A percentile compares a stretch with the other conserved stretches of the same genome.
These are phyloP conservation scores for Ascocoryne sarcoides DNA, from an alignment of 2,329 filamentous ascomycete genomes.

Conservation along the genomic window DNA sequence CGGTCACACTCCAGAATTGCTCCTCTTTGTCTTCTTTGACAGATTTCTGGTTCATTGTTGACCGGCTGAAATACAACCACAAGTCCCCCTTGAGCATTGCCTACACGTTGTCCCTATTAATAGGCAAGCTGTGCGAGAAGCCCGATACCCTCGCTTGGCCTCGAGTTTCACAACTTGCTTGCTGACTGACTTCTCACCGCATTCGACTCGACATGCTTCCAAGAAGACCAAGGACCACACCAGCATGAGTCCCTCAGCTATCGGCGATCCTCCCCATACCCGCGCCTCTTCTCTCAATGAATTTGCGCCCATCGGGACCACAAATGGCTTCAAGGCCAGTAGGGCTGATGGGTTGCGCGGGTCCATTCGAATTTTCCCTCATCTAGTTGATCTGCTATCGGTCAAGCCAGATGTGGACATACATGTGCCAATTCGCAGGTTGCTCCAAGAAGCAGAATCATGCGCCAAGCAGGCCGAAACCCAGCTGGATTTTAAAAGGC, in stretches of 20 bases:
- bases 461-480: conserved; percentile 52
- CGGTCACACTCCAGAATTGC: no score
- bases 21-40: no score
- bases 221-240: no score
- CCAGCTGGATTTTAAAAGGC: conserved; percentile 52
- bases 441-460: conserved; percentile 44
- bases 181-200: no score
- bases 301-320: conserved; percentile 16
- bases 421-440: conserved; percentile 39
- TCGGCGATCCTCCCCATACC: conserved; percentile 17
- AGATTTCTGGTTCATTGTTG: no score
- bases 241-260: conserved; percentile 28
- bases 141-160: no score
- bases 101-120: no score
- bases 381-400: conserved; percentile 36
- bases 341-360: conserved; percentile 14
- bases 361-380: conserved; percentile 28
- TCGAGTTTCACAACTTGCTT: no score
- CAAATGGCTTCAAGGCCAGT: conserved; percentile 11
- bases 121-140: no score
- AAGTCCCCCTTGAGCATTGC: no score
- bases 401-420: conserved; percentile 27
- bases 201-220: no score
- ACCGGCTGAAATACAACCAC: no score
- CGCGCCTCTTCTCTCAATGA: conserved; percentile 19